Conservation (phyloP, 2,329 filamentous ascomycete genomes). For the Chrysosporium keratinophilum region DNA sequence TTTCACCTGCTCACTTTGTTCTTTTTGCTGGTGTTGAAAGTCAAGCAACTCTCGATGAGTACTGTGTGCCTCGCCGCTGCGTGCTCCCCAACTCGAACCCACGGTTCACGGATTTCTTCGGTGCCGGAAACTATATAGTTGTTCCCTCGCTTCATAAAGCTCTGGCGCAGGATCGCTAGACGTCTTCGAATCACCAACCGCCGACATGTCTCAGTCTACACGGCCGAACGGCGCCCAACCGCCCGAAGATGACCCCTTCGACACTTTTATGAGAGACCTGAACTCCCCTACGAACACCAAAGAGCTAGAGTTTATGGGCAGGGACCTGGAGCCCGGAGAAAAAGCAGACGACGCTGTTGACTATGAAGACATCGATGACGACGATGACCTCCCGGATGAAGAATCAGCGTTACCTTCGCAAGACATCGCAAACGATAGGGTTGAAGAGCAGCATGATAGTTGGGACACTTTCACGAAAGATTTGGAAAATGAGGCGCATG, state of each 20-base stretch:
- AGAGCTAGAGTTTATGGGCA: slow-evolving; percentile 32
- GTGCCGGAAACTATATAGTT: not conserved
- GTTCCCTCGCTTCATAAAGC: not conserved
- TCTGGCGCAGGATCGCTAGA: slow-evolving; percentile 4
- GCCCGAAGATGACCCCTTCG: slow-evolving; percentile 31
- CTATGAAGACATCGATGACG: slow-evolving; percentile 82
- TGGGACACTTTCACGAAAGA: slow-evolving; percentile 7
- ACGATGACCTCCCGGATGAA: slow-evolving; percentile 81
- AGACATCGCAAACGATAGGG: slow-evolving; percentile 2
- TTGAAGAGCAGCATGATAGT: slow-evolving; percentile 5
- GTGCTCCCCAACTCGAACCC: not conserved
- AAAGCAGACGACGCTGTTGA: slow-evolving; percentile 92
- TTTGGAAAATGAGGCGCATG: slow-evolving; percentile 2
- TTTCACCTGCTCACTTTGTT: not conserved
- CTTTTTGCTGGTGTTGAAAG: not conserved
- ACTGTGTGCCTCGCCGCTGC: not conserved
- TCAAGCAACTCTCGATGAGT: not conserved
- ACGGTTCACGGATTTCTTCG: not conserved
- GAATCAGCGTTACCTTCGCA: slow-evolving; percentile 37
- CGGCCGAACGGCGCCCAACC: slow-evolving; percentile 20
- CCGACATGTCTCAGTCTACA: slow-evolving; percentile 34
- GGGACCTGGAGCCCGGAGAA: slow-evolving; percentile 44
- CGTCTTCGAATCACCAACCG: not conserved
- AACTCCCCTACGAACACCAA: slow-evolving; percentile 28
- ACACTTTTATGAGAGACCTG: slow-evolving; percentile 35